Evolutionary conservation across 2,329 filamentous ascomycete genomes (phyloP).

Genomic region (Cryphonectria japonica): DNA sequence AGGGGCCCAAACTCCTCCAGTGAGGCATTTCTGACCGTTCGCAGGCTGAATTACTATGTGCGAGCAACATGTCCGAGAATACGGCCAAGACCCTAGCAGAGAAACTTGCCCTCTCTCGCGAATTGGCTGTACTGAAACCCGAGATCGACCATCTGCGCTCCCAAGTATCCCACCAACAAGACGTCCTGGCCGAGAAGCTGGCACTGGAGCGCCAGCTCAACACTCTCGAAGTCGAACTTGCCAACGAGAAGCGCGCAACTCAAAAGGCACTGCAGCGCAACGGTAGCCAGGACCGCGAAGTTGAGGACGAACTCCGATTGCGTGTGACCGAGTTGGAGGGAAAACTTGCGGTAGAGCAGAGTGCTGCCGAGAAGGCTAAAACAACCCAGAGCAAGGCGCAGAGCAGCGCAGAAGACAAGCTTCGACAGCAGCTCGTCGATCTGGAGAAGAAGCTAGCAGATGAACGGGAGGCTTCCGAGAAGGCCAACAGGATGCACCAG

Average conservation of each 20-base stretch:
- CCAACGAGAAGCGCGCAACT: constrained; percentile 66
- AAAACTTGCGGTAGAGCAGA: constrained; percentile 18
- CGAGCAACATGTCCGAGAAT: constrained; percentile 69
- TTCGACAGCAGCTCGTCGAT: constrained; percentile 22
- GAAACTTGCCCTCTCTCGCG: constrained; percentile 56
- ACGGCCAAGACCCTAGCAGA: constrained; percentile 69
- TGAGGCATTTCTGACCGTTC: constrained; percentile 31
- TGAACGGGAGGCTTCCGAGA: constrained; percentile 52
- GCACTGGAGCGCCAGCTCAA: constrained; percentile 77
- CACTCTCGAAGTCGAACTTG: constrained; percentile 78
- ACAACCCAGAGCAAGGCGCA: constrained; percentile 34
- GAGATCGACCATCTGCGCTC: constrained; percentile 61
- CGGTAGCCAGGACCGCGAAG: constrained; percentile 40
- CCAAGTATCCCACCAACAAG: constrained; percentile 64
- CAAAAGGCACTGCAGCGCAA: constrained; percentile 36
- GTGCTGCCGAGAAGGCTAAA: constrained; percentile 39
- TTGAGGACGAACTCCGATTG: constrained; percentile 46
- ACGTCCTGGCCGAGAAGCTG: constrained; percentile 76
- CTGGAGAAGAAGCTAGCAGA: constrained; percentile 60
- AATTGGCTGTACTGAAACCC: constrained; percentile 56
- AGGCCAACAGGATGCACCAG: constrained; percentile 34
- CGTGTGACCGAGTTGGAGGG: constrained; percentile 42
- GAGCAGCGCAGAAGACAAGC: constrained; percentile 29
- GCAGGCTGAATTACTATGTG: constrained; percentile 71
- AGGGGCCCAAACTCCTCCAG: constrained; percentile 1